Conservation (phyloP, 2,329 filamentous ascomycete genomes). For the Lecanicillium sp. region DNA sequence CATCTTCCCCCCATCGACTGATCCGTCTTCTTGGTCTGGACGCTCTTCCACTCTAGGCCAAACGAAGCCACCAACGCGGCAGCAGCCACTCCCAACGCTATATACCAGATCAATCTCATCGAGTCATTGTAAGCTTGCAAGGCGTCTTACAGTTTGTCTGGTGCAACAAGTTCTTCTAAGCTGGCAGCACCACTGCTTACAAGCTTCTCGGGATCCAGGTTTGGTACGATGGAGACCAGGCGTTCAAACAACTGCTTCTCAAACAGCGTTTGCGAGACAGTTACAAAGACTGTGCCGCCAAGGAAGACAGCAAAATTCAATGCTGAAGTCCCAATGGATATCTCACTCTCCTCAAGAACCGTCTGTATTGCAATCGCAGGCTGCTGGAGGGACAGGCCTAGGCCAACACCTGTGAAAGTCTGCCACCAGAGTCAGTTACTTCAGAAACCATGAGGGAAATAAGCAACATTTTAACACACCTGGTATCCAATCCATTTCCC, state of each 20-base stretch:
- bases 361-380: slow-evolving; percentile 41
- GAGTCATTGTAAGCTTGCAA: not conserved
- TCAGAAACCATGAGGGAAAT: no score
- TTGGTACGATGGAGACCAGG: not conserved
- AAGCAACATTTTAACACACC: slow-evolving; percentile 1
- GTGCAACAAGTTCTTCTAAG: not conserved
- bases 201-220: not conserved
- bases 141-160: not conserved
- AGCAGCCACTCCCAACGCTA: not conserved
- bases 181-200: not conserved
- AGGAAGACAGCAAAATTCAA: slow-evolving; percentile 2
- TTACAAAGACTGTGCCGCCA: not conserved
- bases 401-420: slow-evolving; percentile 37
- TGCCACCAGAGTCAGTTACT: not conserved
- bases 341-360: slow-evolving; percentile 16
- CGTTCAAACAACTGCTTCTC: not conserved
- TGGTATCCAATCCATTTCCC: slow-evolving; percentile 45
- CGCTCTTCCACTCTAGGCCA: not conserved
- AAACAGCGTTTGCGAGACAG: not conserved
- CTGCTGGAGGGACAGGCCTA: slow-evolving; percentile 36
- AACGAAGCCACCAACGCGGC: not conserved
- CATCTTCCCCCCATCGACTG: no score
- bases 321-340: not conserved
- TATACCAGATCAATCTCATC: slow-evolving; percentile 1
- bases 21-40: not conserved